phyloP scores from a whole-genome alignment of 2,329 filamentous ascomycete genomes.

The Pseudomassariella vexata region DNA sequence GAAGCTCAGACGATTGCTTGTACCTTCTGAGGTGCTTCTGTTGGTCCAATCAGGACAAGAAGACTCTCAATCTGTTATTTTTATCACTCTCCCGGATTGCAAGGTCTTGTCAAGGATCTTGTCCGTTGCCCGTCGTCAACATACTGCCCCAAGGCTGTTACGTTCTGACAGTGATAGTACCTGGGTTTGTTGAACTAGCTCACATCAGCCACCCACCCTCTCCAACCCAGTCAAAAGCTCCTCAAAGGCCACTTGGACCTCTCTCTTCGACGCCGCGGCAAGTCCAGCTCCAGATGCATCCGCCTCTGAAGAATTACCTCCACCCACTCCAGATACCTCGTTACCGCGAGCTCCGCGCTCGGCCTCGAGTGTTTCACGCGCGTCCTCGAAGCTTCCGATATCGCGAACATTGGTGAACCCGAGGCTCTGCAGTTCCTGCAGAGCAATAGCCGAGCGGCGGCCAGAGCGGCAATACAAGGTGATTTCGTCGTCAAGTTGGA shows the following conservation, averaged over 20 bases:
- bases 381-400: neutral
- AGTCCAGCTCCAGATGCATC: neutral
- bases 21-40: no score
- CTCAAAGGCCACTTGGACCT: neutral
- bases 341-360: neutral
- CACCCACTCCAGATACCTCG: neutral
- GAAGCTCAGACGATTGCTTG: no score
- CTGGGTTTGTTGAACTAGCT: no score
- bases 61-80: no score
- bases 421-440: constrained; percentile 1
- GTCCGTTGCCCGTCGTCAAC: no score
- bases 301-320: no score
- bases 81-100: no score
- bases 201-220: no score
- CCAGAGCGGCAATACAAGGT: constrained; percentile 1
- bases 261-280: neutral
- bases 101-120: no score
- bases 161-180: no score
- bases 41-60: no score
- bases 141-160: no score
- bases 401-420: constrained; percentile 1
- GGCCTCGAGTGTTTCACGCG: neutral
- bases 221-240: neutral
- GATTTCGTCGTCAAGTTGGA: neutral
- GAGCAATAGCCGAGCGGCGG: neutral